These are phyloP conservation scores for Fusarium sulawesiense DNA, from an alignment of 2,329 filamentous ascomycete species.

Conservation along the genomic window DNA sequence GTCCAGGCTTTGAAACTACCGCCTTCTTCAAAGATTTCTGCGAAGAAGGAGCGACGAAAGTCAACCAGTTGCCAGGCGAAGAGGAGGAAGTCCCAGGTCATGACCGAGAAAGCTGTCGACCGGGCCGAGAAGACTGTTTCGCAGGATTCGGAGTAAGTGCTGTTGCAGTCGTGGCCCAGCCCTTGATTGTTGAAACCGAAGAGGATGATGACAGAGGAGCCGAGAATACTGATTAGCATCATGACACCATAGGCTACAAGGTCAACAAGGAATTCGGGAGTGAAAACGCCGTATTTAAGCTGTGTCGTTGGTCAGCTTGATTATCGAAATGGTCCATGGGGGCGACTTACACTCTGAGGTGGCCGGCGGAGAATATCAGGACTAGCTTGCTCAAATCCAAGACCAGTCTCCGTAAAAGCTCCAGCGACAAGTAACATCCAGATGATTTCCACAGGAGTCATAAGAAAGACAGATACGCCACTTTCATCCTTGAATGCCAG, in stretches of 20 bases:
- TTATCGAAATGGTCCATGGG: not conserved
- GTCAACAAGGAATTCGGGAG: conserved; percentile 70
- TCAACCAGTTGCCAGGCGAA: conserved; percentile 77
- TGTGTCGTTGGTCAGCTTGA: conserved; percentile 16
- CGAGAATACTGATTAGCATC: conserved; percentile 69
- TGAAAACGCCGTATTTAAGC: conserved; percentile 69
- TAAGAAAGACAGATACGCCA: conserved; percentile 74
- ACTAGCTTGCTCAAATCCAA: conserved; percentile 75
- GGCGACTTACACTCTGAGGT: conserved; percentile 54
- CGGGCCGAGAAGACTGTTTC: conserved; percentile 72
- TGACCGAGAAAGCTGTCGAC: conserved; percentile 72
- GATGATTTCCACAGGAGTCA: conserved; percentile 77
- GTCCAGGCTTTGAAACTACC: conserved; percentile 62
- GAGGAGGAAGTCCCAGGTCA: conserved; percentile 76
- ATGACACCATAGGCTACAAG: conserved; percentile 72
- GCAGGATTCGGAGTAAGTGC: conserved; percentile 61
- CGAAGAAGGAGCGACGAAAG: conserved; percentile 74
- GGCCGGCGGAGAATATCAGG: conserved; percentile 74
- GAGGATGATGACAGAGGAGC: conserved; percentile 68
- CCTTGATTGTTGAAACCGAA: conserved; percentile 66
- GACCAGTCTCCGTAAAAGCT: conserved; percentile 76
- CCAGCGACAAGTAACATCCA: conserved; percentile 82
- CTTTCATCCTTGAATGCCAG: conserved; percentile 74
- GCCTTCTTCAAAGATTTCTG: conserved; percentile 62
- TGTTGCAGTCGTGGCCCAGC: conserved; percentile 70